Conservation (phyloP, 2,329 filamentous ascomycete species). For the Beauveria scarabaeidicola region DNA sequence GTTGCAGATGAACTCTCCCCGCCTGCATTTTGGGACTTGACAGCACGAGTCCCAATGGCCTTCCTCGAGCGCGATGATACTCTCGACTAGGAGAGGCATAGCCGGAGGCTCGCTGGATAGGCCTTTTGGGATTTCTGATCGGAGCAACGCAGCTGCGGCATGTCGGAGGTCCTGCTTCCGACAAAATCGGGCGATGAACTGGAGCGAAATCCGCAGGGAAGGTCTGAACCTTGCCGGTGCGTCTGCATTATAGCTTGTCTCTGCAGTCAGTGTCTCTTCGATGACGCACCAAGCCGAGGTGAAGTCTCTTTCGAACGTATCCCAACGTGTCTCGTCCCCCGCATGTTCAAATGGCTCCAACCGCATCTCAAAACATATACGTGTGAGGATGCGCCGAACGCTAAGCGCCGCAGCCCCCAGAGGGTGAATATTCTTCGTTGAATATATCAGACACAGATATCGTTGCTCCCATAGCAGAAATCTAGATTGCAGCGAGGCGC, state of each 20-base stretch:
- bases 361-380: not conserved
- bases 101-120: not conserved
- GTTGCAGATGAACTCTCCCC: not conserved
- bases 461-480: not conserved
- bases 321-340: not conserved
- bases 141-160: not conserved
- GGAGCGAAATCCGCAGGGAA: not conserved
- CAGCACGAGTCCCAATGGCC: not conserved
- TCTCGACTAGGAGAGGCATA: not conserved
- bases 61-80: not conserved
- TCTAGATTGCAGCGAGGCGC: not conserved
- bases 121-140: not conserved
- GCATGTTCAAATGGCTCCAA: not conserved
- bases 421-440: not conserved
- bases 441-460: not conserved
- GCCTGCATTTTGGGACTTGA: not conserved
- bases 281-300: not conserved
- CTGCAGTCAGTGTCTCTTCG: not conserved
- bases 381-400: not conserved
- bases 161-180: not conserved
- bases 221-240: not conserved
- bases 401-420: not conserved
- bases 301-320: not conserved
- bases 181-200: not conserved
- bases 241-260: not conserved